Evolutionary conservation across 345 rosid genomes (phyloP), one percentile per base, ranked within the genome.

Genomic region (Gossypium anomalum): DNA sequence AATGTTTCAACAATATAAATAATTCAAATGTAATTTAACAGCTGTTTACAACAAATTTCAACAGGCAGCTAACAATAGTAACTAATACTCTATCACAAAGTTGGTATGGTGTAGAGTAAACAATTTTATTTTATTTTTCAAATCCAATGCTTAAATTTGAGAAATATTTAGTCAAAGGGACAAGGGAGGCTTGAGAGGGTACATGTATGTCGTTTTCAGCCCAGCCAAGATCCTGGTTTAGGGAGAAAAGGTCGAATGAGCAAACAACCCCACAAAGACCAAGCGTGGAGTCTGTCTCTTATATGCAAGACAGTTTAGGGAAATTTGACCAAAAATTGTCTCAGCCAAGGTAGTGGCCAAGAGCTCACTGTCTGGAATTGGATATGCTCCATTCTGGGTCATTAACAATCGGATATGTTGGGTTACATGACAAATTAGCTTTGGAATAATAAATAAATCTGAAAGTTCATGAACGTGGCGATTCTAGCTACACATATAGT

Each of bases 401-500:
- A 29, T 34, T 34, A 34, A 34, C 41, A 34, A 34, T 63, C 41
- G 68, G 68, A 38, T 38, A 38, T 38, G 38, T 4, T 29, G 6
- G 38, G 38, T 29, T 4, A 29, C 38, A 14, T 63, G 48, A 22
- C 22, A 29, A 34, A 61, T 19, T 3, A 38, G 67, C 23, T 63
- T 34, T 15, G 67, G 22, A 34, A 62, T 62, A 13, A 34, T 8
- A 63, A 45, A 38, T 45, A 45, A 45, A 10, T 34, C 3, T 45
- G 9, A 2, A 0, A 45, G 49, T 45, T 38, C 67, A 38, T 38
- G 1, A 64, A 64, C 68, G 49, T 64, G 68, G 68, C 49, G 0
- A n/a, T 64, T 64, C 49, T 41, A 38, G 23, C 49, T 64, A 64
- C 68, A 64, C 68, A 64, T n/a, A 9, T 41, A 41, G 68, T 41